Percentiles rank a stretch among this genome's conserved stretches.
Conservation (phyloP, 768 basidiomycete species). For the Leccinum boreale region DNA sequence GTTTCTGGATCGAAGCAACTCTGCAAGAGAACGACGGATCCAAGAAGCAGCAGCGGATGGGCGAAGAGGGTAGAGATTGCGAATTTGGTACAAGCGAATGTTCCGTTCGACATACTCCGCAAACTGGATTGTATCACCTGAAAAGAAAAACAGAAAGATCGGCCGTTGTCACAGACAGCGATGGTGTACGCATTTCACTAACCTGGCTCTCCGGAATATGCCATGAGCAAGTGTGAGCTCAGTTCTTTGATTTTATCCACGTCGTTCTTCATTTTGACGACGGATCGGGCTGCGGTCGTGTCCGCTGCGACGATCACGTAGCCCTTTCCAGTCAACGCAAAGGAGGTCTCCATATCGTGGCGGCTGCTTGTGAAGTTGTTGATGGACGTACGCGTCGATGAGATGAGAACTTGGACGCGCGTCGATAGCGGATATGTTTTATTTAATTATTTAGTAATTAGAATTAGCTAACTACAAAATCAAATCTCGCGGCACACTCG, state of each 20-base stretch:
- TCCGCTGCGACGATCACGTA: conserved; percentile 93
- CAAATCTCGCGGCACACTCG: not conserved
- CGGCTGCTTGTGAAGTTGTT: conserved; percentile 9
- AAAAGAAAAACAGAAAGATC: not conserved
- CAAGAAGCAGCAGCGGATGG: conserved; percentile 92
- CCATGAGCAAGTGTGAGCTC: conserved; percentile 90
- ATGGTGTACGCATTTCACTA: conserved; percentile 21
- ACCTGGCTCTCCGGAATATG: conserved; percentile 92
- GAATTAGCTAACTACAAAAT: not conserved
- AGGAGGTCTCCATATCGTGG: conserved; percentile 79
- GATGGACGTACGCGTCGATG: conserved; percentile 19
- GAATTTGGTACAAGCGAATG: conserved; percentile 93
- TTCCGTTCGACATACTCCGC: conserved; percentile 96
- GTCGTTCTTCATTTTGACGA: conserved; percentile 96
- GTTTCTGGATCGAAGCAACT: conserved; percentile 80
- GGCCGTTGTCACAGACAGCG: not conserved
- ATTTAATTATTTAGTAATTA: conserved; percentile 8
- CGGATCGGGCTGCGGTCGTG: conserved; percentile 82
- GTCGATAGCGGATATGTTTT: conserved; percentile 16
- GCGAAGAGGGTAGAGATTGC: conserved; percentile 84
- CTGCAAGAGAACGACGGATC: conserved; percentile 88
- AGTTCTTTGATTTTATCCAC: conserved; percentile 96
- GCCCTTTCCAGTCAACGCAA: conserved; percentile 88
- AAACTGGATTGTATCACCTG: conserved; percentile 95
- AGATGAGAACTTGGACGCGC: conserved; percentile 23